phyloP scores from a whole-genome alignment of 495 filamentous ascomycete species.

The Penicillium cosmopolitanum region DNA sequence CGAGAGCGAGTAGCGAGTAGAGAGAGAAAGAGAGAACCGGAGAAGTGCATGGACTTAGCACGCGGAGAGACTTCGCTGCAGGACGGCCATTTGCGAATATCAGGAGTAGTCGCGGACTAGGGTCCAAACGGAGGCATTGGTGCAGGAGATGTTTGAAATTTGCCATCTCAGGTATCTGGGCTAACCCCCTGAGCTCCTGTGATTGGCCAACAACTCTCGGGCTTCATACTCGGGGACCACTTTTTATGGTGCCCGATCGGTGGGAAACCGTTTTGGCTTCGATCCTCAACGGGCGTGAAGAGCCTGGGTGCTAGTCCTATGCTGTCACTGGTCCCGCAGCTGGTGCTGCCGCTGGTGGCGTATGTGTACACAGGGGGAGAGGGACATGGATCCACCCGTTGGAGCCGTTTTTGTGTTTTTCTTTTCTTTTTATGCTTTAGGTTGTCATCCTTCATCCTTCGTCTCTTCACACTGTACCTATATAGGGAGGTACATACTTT shows the following conservation, averaged over 20 bases:
- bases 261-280: constrained; percentile 29
- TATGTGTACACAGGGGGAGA: background rate
- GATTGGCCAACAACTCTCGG: constrained; percentile 26
- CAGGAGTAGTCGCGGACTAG: constrained; percentile 1
- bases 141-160: constrained; percentile 8
- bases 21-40: background rate
- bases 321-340: background rate
- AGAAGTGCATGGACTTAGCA: background rate
- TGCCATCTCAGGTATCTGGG: constrained; percentile 10
- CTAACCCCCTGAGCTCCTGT: background rate
- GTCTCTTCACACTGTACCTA: background rate
- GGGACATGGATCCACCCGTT: constrained; percentile 17
- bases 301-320: background rate
- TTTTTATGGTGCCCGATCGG: constrained; percentile 31
- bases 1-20: background rate
- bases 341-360: background rate
- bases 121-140: constrained; percentile 5
- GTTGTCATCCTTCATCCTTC: constrained; percentile 1
- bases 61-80: background rate
- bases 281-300: constrained; percentile 10
- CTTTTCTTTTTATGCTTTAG: background rate
- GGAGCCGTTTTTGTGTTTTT: constrained; percentile 15
- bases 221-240: constrained; percentile 37
- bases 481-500: background rate
- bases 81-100: background rate